A percentile compares a stretch with the other conserved stretches of the same genome.
Conservation (phyloP, 768 basidiomycete species). For the Lyophyllum semitale region DNA sequence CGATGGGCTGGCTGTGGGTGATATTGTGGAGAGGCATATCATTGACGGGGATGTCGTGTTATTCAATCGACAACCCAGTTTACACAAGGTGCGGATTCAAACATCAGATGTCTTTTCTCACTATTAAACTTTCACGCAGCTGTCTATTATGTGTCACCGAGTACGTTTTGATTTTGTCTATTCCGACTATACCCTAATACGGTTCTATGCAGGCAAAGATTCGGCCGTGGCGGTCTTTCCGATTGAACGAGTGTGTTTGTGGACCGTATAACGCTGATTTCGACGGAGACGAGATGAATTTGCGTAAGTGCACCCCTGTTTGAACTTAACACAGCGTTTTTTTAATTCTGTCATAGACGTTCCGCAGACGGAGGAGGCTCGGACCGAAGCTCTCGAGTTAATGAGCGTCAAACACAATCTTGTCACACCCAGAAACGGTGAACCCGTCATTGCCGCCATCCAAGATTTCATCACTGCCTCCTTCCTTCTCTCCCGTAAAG, state of each 20-base stretch:
- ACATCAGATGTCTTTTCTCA: conserved; percentile 1
- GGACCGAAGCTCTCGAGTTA: conserved; percentile 94
- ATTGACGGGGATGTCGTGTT: conserved; percentile 94
- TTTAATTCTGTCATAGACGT: conserved; percentile 62
- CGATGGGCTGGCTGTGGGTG: conserved; percentile 81
- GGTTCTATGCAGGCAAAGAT: conserved; percentile 66
- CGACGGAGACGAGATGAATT: conserved; percentile 99
- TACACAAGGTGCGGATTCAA: conserved; percentile 73
- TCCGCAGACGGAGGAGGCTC: conserved; percentile 97
- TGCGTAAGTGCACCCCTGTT: conserved; percentile 60
- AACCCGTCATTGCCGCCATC: conserved; percentile 98
- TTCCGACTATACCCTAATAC: not conserved
- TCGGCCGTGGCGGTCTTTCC: conserved; percentile 95
- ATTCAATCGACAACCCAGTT: conserved; percentile 98
- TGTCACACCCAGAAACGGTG: conserved; percentile 97
- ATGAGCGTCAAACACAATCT: conserved; percentile 98
- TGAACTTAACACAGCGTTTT: not conserved
- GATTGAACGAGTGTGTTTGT: conserved; percentile 98
- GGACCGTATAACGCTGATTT: conserved; percentile 99
- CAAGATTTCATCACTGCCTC: conserved; percentile 99
- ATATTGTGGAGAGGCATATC: conserved; percentile 93
- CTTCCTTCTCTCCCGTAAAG: conserved; percentile 90
- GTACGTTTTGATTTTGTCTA: conserved; percentile 40
- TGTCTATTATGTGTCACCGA: conserved; percentile 99
- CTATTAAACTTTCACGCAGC: conserved; percentile 40